These are phyloP conservation scores for Asterophora parasitica DNA, from an alignment of 768 basidiomycete species.

Conservation along the genomic window DNA sequence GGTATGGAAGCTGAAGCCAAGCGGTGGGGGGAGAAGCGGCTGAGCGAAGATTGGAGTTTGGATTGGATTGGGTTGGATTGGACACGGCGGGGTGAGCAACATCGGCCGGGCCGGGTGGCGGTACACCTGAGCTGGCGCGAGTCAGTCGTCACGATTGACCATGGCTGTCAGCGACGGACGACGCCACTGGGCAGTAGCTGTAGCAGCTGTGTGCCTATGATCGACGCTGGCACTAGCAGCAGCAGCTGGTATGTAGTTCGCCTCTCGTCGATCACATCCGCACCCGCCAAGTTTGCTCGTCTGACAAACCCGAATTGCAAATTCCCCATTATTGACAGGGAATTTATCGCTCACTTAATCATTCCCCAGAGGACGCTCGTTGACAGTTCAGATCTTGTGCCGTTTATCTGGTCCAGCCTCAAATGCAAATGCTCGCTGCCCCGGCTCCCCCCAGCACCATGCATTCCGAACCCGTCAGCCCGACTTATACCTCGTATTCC, in stretches of 20 bases:
- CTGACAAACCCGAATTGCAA: conserved; percentile 13
- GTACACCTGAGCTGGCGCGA: conserved; percentile 14
- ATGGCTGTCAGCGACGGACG: too few species aligned
- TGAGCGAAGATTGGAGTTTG: too few species aligned
- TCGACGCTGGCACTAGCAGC: too few species aligned
- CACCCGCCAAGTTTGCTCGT: conserved; percentile 19
- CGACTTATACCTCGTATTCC: conserved; percentile 33
- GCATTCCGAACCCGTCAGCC: conserved; percentile 27
- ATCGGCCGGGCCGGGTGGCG: conserved; percentile 14
- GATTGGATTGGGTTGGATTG: too few species aligned
- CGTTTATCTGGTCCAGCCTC: conserved; percentile 8
- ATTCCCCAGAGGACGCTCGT: conserved; percentile 6
- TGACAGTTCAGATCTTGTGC: too few species aligned
- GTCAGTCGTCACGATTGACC: too few species aligned
- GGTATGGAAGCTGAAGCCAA: too few species aligned
- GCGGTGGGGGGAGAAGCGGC: too few species aligned
- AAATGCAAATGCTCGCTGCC: conserved; percentile 13
- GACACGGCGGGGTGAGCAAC: too few species aligned
- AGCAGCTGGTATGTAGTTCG: too few species aligned
- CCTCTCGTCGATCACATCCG: conserved; percentile 28
- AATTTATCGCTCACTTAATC: conserved; percentile 10
- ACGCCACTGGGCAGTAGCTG: too few species aligned
- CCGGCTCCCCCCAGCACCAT: conserved; percentile 13
- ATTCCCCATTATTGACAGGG: conserved; percentile 13
- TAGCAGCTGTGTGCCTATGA: too few species aligned